Percentiles rank a stretch among this genome's conserved stretches.
phyloP scores from a whole-genome alignment of 805 yeast genomes.

The Pichia rugopelliculosa region DNA sequence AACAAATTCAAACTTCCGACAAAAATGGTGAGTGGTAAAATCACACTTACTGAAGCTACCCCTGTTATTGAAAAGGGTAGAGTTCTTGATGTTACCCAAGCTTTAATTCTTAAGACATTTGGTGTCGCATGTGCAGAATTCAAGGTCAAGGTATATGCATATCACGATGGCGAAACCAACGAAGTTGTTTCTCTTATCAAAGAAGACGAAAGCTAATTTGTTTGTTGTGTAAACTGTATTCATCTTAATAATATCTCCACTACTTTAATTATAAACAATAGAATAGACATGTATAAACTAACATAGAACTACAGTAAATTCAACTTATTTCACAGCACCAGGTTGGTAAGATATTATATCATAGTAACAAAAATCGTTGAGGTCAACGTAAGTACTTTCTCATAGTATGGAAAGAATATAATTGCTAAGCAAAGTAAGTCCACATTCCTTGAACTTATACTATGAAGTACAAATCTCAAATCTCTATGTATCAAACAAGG shows the following conservation, averaged over 20 bases:
- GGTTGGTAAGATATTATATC: too few relatives aligned
- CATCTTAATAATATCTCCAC: neutral
- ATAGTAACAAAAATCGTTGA: too few relatives aligned
- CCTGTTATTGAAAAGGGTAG: slow-evolving; percentile 78
- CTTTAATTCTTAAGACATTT: slow-evolving; percentile 85
- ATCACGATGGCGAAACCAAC: slow-evolving; percentile 56
- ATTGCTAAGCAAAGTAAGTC: too few relatives aligned
- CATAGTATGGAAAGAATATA: too few relatives aligned
- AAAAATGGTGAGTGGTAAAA: slow-evolving; percentile 81
- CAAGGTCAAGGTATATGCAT: slow-evolving; percentile 72
- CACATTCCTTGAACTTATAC: too few relatives aligned
- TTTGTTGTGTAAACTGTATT: neutral
- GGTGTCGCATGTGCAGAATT: slow-evolving; percentile 93
- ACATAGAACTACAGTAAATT: too few relatives aligned
- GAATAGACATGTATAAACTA: too few relatives aligned
- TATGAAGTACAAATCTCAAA: too few relatives aligned
- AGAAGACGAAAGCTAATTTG: slow-evolving; percentile 5
- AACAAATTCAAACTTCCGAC: slow-evolving; percentile 88
- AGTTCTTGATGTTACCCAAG: slow-evolving; percentile 79
- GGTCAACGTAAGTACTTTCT: too few relatives aligned
- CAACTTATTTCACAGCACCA: too few relatives aligned
- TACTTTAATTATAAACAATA: too few relatives aligned
- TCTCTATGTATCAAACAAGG: too few relatives aligned
- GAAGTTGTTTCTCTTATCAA: slow-evolving; percentile 18
- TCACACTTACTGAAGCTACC: slow-evolving; percentile 66